phyloP scores from a whole-genome alignment of 2,329 filamentous ascomycete genomes.

The Verticillium isaacii region DNA sequence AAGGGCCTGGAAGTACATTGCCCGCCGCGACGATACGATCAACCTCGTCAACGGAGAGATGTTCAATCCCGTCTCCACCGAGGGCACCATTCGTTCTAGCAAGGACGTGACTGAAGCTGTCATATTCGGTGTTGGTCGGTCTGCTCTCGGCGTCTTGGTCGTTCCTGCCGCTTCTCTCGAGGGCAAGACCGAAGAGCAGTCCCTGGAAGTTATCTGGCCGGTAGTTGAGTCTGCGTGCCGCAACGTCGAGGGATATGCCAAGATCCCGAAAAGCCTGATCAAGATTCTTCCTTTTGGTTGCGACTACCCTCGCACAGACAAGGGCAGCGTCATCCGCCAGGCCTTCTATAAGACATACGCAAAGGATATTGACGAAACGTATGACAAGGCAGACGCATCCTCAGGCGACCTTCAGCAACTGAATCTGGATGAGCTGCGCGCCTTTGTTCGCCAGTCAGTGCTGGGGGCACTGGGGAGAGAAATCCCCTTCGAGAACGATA shows the following conservation, averaged over 20 bases:
- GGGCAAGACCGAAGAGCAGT: constrained; percentile 16
- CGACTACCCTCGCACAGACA: constrained; percentile 34
- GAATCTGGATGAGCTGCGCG: constrained; percentile 22
- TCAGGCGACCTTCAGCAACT: constrained; percentile 12
- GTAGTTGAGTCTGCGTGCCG: constrained; percentile 25
- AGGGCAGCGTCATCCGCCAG: constrained; percentile 24
- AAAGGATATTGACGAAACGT: constrained; percentile 17
- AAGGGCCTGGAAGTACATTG: constrained; percentile 58
- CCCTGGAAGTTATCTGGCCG: constrained; percentile 27
- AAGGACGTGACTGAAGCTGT: constrained; percentile 46
- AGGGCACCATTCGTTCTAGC: constrained; percentile 44
- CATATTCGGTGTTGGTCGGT: constrained; percentile 55
- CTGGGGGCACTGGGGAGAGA: constrained; percentile 17
- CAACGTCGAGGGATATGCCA: constrained; percentile 23
- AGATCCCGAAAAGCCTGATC: constrained; percentile 44
- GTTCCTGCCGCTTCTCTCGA: constrained; percentile 27
- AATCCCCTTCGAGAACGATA: constrained; percentile 26
- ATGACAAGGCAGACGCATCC: constrained; percentile 21
- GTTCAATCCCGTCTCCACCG: constrained; percentile 59
- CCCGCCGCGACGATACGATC: constrained; percentile 56
- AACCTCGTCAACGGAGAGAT: constrained; percentile 64
- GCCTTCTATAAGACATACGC: constrained; percentile 12
- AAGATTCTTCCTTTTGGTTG: constrained; percentile 37
- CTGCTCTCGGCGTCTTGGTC: constrained; percentile 53
- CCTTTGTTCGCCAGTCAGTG: constrained; percentile 26